Base-by-base conservation (phyloP, 2,329 filamentous ascomycete genomes). In the Coleophoma cylindrospora region DNA sequence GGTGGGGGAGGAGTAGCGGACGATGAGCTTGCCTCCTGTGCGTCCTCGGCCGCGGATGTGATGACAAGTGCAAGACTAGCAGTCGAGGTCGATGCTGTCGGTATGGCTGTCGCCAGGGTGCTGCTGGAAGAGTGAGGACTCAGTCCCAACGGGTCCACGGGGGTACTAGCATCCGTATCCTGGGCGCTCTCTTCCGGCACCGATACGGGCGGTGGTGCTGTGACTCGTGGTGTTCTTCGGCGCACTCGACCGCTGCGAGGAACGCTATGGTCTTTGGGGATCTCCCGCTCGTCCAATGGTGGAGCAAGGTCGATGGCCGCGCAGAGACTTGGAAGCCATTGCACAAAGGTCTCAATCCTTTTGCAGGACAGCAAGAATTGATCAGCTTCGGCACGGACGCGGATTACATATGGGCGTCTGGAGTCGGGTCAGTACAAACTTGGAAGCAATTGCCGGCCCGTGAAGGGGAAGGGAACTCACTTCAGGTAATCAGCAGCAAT, bases 401-500 rank as follows among this genome's bases (percentile, higher is more conserved):
- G 81, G 53, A 91, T 81, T 12, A 86, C 84, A 64, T 85, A 84
- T 49, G 76, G 75, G 47, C 77, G 75, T 61, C 77, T 81, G 50
- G 7, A n/a, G n/a, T n/a, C 17, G 5, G 32, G 27, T n/a, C 14
- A 44, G 13, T 12, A 36, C 2, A 34, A 10, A 47, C n/a, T 50
- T 19, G 5, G 48, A 12, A 9, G 14, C 4, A 17, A 8, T 14
- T 32, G 15, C 5, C 8, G 33, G 12, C n/a, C 19, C 19, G 19
- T 19, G 19, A 37, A 43, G 22, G 22, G 13, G 33, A 50, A 41
- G 40, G 45, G 14, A 45, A 73, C 79, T 59, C 67, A 83, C 77
- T 89, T 87, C 59, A 78, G 75, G 63, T 87, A 86, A 66, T 91
- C 87, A 14, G 81, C 78, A 10, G 87, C 87, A 54, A 90, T 79